These are phyloP conservation scores for Sphaerostilbella broomeana DNA, from an alignment of 2,329 filamentous ascomycete genomes.

Conservation along the genomic window DNA sequence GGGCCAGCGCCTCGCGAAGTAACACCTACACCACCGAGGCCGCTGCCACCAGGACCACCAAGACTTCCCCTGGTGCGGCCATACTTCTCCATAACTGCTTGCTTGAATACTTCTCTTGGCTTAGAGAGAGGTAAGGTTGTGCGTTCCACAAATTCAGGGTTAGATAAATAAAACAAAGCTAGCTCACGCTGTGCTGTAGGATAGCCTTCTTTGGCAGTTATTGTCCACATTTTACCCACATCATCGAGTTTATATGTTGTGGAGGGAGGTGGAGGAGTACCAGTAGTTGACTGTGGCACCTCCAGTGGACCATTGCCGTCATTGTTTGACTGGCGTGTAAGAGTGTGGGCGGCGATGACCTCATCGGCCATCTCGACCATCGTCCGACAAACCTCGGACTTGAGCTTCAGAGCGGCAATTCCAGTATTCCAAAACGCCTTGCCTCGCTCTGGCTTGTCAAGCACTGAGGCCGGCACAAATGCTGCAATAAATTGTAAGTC, in stretches of 20 bases:
- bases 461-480: conserved; percentile 53
- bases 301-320: conserved; percentile 25
- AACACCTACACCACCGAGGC: conserved; percentile 20
- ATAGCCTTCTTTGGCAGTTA: conserved; percentile 82
- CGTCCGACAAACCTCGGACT: conserved; percentile 77
- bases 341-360: conserved; percentile 55
- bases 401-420: conserved; percentile 79
- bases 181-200: conserved; percentile 86
- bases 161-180: conserved; percentile 85
- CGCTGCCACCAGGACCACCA: conserved; percentile 19
- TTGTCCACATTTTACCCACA: conserved; percentile 82
- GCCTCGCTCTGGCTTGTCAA: conserved; percentile 56
- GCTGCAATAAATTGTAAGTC: conserved; percentile 70
- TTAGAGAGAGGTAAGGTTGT: conserved; percentile 79
- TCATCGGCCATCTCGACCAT: conserved; percentile 60
- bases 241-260: conserved; percentile 68
- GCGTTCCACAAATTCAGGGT: conserved; percentile 75
- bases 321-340: conserved; percentile 46
- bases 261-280: conserved; percentile 41
- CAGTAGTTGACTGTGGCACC: conserved; percentile 30
- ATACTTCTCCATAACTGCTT: conserved; percentile 70
- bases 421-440: conserved; percentile 90
- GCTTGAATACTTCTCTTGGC: conserved; percentile 84
- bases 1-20: conserved; percentile 19
- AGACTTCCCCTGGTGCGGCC: conserved; percentile 32